phyloP scores from a whole-genome alignment of 176 grass and related monocot species.

The Aechmea fasciata region DNA sequence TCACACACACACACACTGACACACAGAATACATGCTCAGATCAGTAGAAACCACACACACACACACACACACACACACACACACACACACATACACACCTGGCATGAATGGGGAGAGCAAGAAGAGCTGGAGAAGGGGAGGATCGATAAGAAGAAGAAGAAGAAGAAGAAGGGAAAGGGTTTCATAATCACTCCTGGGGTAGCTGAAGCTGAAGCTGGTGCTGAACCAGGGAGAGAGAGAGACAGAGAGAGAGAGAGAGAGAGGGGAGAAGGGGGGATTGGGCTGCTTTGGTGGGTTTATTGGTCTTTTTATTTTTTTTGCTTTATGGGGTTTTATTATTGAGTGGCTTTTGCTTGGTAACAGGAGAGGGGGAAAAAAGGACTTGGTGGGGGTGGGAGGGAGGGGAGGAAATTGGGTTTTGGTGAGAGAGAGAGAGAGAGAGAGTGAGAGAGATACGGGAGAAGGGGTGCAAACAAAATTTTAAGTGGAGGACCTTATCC shows the following conservation, averaged over 20 bases:
- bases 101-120: slow-evolving; percentile 10
- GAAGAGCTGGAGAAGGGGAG: not conserved
- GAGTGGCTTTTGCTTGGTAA: not conserved
- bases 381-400: too few species aligned
- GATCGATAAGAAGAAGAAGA: not conserved
- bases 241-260: not conserved
- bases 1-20: not conserved
- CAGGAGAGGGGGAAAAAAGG: too few species aligned
- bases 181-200: too few species aligned
- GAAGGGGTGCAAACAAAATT: not conserved
- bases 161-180: not conserved
- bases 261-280: not conserved
- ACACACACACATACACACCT: slow-evolving; percentile 4
- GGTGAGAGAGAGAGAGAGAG: not conserved
- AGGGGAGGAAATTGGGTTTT: not conserved
- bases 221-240: not conserved
- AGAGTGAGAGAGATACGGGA: not conserved
- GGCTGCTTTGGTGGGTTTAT: not conserved
- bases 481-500: too few species aligned
- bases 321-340: not conserved
- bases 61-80: not conserved
- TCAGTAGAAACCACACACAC: slow-evolving; percentile 8
- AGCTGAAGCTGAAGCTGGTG: not conserved
- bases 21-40: too few species aligned
- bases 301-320: not conserved